Evolutionary conservation across 2,329 filamentous ascomycete genomes (phyloP).

Genomic region (Lasiodiplodia theobromae): DNA sequence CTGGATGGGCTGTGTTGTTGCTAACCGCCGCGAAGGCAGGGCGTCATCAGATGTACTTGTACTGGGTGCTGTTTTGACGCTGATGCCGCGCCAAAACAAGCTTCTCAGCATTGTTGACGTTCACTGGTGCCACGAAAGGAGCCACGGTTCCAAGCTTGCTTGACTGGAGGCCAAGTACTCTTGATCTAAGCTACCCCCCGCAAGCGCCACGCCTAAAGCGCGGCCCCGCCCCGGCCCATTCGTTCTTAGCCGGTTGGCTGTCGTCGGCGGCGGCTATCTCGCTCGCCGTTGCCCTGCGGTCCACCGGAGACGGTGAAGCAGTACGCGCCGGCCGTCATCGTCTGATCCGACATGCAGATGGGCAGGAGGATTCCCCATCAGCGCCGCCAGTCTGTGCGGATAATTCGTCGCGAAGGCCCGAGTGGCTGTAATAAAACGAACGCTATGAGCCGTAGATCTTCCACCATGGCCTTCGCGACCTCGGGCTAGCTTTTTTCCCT

Average conservation of each 20-base stretch:
- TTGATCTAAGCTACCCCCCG: background rate
- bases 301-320: background rate
- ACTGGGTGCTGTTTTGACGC: background rate
- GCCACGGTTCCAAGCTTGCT: constrained; percentile 8
- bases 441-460: constrained; percentile 15
- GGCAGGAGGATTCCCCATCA: constrained; percentile 20
- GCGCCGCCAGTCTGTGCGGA: constrained; percentile 12
- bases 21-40: background rate
- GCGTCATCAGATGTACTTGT: background rate
- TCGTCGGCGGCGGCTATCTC: background rate
- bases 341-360: constrained; percentile 16
- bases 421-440: constrained; percentile 1
- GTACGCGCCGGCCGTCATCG: background rate
- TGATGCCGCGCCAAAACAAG: constrained; percentile 5
- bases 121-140: background rate
- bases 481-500: constrained; percentile 4
- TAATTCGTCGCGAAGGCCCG: background rate
- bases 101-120: background rate
- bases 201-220: constrained; percentile 1
- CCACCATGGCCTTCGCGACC: background rate
- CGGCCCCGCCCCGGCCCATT: background rate
- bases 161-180: background rate
- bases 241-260: background rate
- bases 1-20: background rate
- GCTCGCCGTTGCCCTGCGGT: background rate